Base-by-base conservation (phyloP, 176 grass and related monocot species). In the Areca catechu region DNA sequence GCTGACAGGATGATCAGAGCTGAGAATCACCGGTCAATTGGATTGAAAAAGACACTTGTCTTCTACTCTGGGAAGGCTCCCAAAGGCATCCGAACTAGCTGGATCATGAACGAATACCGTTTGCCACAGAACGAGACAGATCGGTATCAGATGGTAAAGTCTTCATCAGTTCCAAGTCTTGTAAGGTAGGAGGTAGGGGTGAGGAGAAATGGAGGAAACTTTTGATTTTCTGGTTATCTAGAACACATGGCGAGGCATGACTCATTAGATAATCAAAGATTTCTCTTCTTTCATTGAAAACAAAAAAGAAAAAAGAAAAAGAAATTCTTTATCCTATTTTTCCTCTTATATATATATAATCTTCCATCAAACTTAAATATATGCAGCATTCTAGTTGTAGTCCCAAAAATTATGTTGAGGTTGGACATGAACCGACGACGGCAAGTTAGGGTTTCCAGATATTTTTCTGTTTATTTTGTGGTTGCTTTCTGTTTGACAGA, bases 91-190 rank as follows among this genome's bases (percentile, higher is more conserved):
- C 70, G 94, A 61, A 80, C 70, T 51, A 86, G 79, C 77, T 99
- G 94, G 94, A 99, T 99, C 62, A 99, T 99, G 94, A 99, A 99
- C 77, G 94, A 99, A 76, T 99, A 93, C 58, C 94, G 94, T 9
- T 67, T 99, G 30, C 88, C 81, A 16, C 79, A 68, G 1, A 68
- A 56, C 15, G 63, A 99, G 48, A 64, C 79, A 14, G 73, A 93
- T 66, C 88, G 79, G 1, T 79, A 86, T 80, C 66, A 80, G 66
- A 99, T 89, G 88, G 94, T 98, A 79, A 2, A 2, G 2, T 43
- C 0, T 3, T 43, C 6, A 43, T 12, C 34, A 43, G 7, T 12
- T 43, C 34, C 15, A 34, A 7, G 5, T 7, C 16, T 19, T 61
- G 16, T 34, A 9, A n/a, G 4, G 25, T 18, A 7, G 23, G 18